Base-by-base conservation (phyloP, 2,329 filamentous ascomycete genomes). In the Arthroderma sp. region DNA sequence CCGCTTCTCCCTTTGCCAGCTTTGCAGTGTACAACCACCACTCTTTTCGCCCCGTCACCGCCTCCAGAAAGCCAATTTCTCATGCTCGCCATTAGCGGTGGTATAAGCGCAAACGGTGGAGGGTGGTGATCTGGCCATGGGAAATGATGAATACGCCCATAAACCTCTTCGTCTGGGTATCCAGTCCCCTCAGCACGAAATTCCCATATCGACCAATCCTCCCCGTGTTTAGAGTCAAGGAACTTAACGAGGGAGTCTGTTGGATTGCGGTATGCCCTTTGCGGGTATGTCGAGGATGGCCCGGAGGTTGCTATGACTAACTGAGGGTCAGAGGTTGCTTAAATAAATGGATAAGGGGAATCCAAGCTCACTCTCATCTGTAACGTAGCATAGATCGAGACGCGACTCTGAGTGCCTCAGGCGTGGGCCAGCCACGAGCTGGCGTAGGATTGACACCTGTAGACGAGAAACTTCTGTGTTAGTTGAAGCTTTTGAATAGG, bases 91-190 rank as follows among this genome's bases (percentile, higher is more conserved):
- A 95, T 80, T 50, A 95, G 88, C 65, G 86, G 73, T 0, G 89
- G 89, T 32, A 98, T 80, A 15, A 96, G 71, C 22, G 79, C 74
- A 57, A 98, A 98, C 0, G 91, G 91, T 43, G 91, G 91, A 3
- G 91, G 91, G 60, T 98, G 91, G 60, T 98, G 91, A 60, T 98
- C 91, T 0, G 91, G 91, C 79, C 86, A 98, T 0, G 91, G 91
- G 58, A 88, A 96, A 65, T 98, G 91, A 51, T 82, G 77, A 51
- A 96, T 81, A 3, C 88, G 75, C 31, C 78, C 74, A 60, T 94
- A 86, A 1, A 98, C 89, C 47, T 88, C 84, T 11, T 80, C 76
- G 58, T 98, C 91, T 0, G 87, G 87, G 57, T 98, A 98, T 1
- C 91, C 91, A 0, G 91, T 95, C 4, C 91, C 91, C 62, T 98